Conservation (phyloP, 2,329 filamentous ascomycete genomes). For the Alternaria ethzedia region DNA sequence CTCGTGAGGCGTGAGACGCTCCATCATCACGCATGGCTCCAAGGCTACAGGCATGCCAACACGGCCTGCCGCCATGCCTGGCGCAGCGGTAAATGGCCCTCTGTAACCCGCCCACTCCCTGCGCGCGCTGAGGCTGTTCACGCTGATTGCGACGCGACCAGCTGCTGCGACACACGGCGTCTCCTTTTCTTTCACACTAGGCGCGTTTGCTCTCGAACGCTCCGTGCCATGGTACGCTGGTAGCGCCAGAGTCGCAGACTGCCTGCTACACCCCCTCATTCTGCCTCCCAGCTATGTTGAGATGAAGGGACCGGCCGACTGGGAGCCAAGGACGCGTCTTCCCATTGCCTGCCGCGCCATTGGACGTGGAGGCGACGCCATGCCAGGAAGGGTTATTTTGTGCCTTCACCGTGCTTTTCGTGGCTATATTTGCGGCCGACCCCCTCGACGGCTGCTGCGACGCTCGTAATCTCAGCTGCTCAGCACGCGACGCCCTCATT, state of each 20-base stretch:
- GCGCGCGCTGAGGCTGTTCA: slow-evolving; percentile 14
- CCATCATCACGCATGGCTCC: slow-evolving; percentile 17
- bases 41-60: slow-evolving; percentile 21
- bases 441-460: slow-evolving; percentile 27
- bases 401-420: slow-evolving; percentile 16
- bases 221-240: slow-evolving; percentile 15
- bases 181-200: slow-evolving; percentile 20
- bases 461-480: slow-evolving; percentile 21
- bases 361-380: slow-evolving; percentile 9
- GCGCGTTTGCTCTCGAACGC: slow-evolving; percentile 14
- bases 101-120: slow-evolving; percentile 1
- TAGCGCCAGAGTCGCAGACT: slow-evolving; percentile 18
- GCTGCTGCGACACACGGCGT: slow-evolving; percentile 33
- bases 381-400: slow-evolving; percentile 19
- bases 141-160: slow-evolving; percentile 17
- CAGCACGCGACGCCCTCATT: slow-evolving; percentile 29
- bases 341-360: slow-evolving; percentile 17
- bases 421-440: slow-evolving; percentile 26
- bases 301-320: slow-evolving; percentile 14
- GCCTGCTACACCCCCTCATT: slow-evolving; percentile 10
- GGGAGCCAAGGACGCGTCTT: slow-evolving; percentile 23
- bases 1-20: slow-evolving; percentile 22
- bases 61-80: slow-evolving; percentile 26
- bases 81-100: slow-evolving; percentile 16
- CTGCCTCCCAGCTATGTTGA: slow-evolving; percentile 19